Evolutionary conservation across 257 asterid species (phyloP), one percentile per base, ranked within the genome.

Genomic region (Penstemon barbatus): DNA sequence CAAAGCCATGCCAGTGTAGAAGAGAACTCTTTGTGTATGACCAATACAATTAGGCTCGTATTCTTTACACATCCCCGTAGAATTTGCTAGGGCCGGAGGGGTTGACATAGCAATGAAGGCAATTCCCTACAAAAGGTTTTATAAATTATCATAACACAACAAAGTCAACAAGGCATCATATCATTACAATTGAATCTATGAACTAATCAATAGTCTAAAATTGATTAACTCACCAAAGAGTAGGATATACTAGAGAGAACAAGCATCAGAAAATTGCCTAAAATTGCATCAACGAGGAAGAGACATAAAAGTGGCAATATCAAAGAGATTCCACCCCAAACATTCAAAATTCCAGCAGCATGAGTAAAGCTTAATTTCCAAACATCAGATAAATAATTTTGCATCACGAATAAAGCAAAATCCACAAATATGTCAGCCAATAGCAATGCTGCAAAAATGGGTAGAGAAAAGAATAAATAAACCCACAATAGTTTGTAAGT

Each of bases 321-420:
- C 63, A 40, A 9, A 0, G 71, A 40, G 39, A 77, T 33, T 25
- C 92, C 96, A 8, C 61, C 56, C 83, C 82, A 83, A 8, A 85
- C 12, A 12, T 85, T 87, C 48, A 81, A 19, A 25, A 83, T 82
- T 3, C 65, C 87, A 38, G 91, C 85, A 52, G 95, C 86, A 58
- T 75, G 80, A 42, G 85, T 80, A 13, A 82, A 70, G 40, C 76
- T 79, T 13, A 87, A 49, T n/a, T 75, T 71, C 95, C 95, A 87
- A 7, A 87, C 89, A 63, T 77, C 69, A 0, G 89, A 83, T 4
- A 85, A 63, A 67, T 85, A 87, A 12, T 74, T 77, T 63, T 70
- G 84, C 85, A 85, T 69, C 70, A 74, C 81, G 67, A 81, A 87
- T 18, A 85, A 41, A 6, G 84, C 86, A 18, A 67, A 83, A 0